Base-by-base conservation (phyloP, 495 filamentous ascomycete species). In the Penicillium argentinense region DNA sequence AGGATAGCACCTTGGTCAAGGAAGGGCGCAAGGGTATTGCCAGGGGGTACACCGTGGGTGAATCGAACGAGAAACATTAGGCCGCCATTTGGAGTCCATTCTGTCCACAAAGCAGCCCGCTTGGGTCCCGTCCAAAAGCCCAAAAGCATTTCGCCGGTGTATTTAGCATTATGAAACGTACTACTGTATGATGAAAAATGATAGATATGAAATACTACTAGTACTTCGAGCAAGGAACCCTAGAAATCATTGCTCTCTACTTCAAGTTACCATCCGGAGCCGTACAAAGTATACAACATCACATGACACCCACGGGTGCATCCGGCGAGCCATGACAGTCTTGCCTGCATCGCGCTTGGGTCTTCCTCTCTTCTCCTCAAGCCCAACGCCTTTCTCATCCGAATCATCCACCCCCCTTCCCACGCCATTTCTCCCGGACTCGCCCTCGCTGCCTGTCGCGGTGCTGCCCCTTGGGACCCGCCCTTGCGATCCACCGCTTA, bases 21-120 rank as follows among this genome's bases (percentile, higher is more conserved):
- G 83, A 95, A 64, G 93, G 93, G 19, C 84, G 89, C 62, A 86
- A 84, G 54, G 95, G 95, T 9, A 82, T 96, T 42, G 93, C 93
- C 33, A 86, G 87, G 60, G 95, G 92, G 1, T 99, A 99, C 75
- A 82, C 73, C 0, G 83, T 93, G 45, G 89, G 87, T 14, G 78
- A 77, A 19, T 62, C 62, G 47, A 53, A 53, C 43, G 59, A 72
- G 23, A 64, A 57, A 40, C 71, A 74, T 51, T 75, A 67, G 50
- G n/a, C 33, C 4, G 16, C 5, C 5, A 17, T 6, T 34, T 14
- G 11, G 11, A 26, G 25, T 26, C 11, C 25, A 5, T 26, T 26
- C n/a, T n/a, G n/a, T n/a, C n/a, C n/a, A n/a, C n/a, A n/a, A n/a
- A n/a, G n/a, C n/a, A n/a, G n/a, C n/a, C 16, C 25, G 24, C 12